Evolutionary conservation across 805 yeast species (phyloP), one percentile per base, ranked within the genome.

Genomic region (Ogataea trehalophila): DNA sequence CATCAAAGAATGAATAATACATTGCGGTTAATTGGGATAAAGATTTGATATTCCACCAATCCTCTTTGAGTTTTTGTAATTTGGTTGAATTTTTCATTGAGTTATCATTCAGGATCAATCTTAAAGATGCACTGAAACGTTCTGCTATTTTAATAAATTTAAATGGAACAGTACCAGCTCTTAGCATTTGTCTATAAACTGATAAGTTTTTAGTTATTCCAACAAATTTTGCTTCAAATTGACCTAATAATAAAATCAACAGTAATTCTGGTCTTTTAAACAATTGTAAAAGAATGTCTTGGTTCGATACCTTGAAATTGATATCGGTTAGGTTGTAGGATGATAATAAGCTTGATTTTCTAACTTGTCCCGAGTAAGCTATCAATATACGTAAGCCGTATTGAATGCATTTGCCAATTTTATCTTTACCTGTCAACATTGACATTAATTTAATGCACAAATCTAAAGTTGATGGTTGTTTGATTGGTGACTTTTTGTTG

Each of bases 111-210:
- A 48, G 41, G 5, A 61, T 14, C 13, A 50, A 42, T 3, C 57
- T 39, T 13, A 62, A 36, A 16, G 66, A 57, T 0, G 50, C 43
- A 1, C 43, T 48, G 0, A 79, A 13, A 50, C 73, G 74, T 17
- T 52, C 53, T 31, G 61, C 42, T 16, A 78, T 52, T 23, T 68
- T 62, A 35, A 74, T 59, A 2, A 80, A 38, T 52, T 83, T 71
- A 62, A 82, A 80, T 2, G 89, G 89, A 6, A 85, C 73, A 40
- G 81, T 78, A 37, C 91, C 92, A 50, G 83, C 83, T 55, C 92
- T 73, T 54, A 85, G 65, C 45, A 81, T 73, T 58, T 83, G 88
- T 63, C 94, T 76, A 62, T 81, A 85, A 11, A 75, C 65, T 44
- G 75, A 76, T 44, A 77, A 69, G 49, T 75, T 78, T 35, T 61